A percentile compares a stretch with the other conserved stretches of the same genome.
Conservation (phyloP, 805 yeast genomes). For the Nakazawaea populi region DNA sequence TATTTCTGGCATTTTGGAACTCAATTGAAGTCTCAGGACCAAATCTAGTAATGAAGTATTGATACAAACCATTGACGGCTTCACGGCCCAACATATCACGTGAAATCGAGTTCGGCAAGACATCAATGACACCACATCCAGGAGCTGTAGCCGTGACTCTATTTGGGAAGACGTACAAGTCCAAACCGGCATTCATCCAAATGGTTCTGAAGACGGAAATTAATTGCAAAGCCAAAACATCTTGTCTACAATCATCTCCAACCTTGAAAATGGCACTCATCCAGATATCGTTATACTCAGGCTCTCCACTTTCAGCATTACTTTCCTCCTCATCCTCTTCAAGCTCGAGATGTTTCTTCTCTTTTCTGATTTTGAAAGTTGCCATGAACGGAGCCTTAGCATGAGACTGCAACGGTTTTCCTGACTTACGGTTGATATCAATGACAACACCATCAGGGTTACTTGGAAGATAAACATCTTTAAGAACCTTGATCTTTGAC, state of each 20-base stretch:
- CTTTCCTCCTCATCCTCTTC: constrained; percentile 19
- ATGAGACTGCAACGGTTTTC: constrained; percentile 93
- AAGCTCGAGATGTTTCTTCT: constrained; percentile 39
- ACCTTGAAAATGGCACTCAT: constrained; percentile 97
- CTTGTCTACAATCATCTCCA: constrained; percentile 99
- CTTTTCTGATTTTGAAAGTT: constrained; percentile 74
- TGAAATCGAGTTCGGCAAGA: constrained; percentile 88
- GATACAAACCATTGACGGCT: constrained; percentile 94
- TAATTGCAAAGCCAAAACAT: constrained; percentile 86
- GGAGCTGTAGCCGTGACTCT: constrained; percentile 98
- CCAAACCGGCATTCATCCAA: constrained; percentile 85
- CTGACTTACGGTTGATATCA: constrained; percentile 88
- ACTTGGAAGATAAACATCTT: constrained; percentile 89
- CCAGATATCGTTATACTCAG: constrained; percentile 56
- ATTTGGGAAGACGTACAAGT: constrained; percentile 86
- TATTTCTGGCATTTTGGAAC: constrained; percentile 87
- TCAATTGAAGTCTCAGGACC: constrained; percentile 91
- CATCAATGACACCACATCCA: constrained; percentile 98
- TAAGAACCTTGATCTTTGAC: constrained; percentile 64
- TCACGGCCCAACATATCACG: constrained; percentile 99
- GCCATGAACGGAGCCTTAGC: constrained; percentile 99
- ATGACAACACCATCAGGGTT: constrained; percentile 94
- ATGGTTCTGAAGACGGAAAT: constrained; percentile 88
- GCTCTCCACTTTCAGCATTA: constrained; percentile 12
- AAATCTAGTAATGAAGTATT: constrained; percentile 84